Evolutionary conservation across 2,329 filamentous ascomycete genomes (phyloP).

Genomic region (Ophiostoma fasciatum): DNA sequence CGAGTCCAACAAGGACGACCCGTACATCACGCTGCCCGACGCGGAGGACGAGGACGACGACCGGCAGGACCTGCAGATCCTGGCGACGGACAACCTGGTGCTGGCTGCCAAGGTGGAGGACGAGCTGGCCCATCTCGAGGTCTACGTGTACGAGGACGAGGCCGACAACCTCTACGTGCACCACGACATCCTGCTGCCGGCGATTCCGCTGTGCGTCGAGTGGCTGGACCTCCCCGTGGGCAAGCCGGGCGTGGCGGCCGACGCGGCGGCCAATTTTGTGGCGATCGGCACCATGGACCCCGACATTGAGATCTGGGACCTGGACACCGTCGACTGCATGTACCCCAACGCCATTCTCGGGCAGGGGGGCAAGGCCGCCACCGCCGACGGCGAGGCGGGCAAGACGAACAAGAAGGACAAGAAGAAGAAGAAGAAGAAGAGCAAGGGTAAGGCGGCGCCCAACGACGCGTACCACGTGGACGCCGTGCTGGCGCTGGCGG

Average conservation of each 20-base stretch:
- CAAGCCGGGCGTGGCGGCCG: slow-evolving; percentile 45
- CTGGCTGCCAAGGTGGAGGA: slow-evolving; percentile 91
- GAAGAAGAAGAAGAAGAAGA: slow-evolving; percentile 76
- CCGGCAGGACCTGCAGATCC: slow-evolving; percentile 81
- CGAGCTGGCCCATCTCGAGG: slow-evolving; percentile 88
- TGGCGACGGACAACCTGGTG: slow-evolving; percentile 84
- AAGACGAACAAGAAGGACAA: slow-evolving; percentile 58
- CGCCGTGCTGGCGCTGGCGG: slow-evolving; percentile 77
- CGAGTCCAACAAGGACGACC: slow-evolving; percentile 84
- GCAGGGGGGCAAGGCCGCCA: slow-evolving; percentile 36
- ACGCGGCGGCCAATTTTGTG: slow-evolving; percentile 73
- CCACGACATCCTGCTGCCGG: slow-evolving; percentile 98
- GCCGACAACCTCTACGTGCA: slow-evolving; percentile 97
- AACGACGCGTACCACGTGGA: slow-evolving; percentile 93
- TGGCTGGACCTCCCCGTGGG: slow-evolving; percentile 90
- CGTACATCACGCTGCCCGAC: slow-evolving; percentile 81
- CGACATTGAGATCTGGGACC: slow-evolving; percentile 96
- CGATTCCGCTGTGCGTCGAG: slow-evolving; percentile 87
- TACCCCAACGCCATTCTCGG: slow-evolving; percentile 95
- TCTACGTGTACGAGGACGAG: slow-evolving; percentile 93
- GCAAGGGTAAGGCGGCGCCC: slow-evolving; percentile 76
- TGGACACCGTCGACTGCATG: slow-evolving; percentile 94
- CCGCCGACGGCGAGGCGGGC: slow-evolving; percentile 14
- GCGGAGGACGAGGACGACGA: slow-evolving; percentile 68
- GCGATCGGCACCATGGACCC: slow-evolving; percentile 95